A percentile compares a stretch with the other conserved stretches of the same genome.
These are phyloP conservation scores for Hypomontagnella submonticulosa DNA, from an alignment of 495 filamentous ascomycete genomes.

Conservation along the genomic window DNA sequence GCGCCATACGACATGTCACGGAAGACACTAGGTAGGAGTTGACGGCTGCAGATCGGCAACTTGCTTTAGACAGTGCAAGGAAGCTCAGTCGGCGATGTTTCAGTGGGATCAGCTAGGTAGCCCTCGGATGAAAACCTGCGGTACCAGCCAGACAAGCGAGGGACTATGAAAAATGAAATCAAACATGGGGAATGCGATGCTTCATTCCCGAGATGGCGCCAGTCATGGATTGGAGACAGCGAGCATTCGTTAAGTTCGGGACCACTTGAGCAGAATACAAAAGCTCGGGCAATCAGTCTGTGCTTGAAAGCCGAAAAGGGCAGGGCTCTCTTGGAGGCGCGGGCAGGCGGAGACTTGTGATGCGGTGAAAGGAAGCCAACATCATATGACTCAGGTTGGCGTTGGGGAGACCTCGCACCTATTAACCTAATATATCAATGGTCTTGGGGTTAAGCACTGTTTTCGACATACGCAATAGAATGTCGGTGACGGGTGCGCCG, in stretches of 20 bases:
- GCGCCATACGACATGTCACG: conserved; percentile 27
- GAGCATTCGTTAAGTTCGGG: conserved; percentile 6
- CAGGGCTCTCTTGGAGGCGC: conserved; percentile 27
- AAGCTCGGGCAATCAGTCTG: conserved; percentile 17
- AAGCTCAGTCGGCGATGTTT: conserved; percentile 32
- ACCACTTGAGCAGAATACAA: conserved; percentile 11
- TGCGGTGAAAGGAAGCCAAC: conserved; percentile 38
- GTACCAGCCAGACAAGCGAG: conserved; percentile 3
- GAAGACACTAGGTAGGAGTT: conserved; percentile 19
- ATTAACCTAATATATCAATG: conserved; percentile 28
- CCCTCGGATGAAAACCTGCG: conserved; percentile 26
- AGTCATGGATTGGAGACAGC: conserved; percentile 17
- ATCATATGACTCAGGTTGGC: conserved; percentile 40
- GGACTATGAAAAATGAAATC: too few species aligned
- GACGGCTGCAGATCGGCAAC: conserved; percentile 25
- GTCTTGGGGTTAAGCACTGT: not conserved
- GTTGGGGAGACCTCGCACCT: conserved; percentile 24
- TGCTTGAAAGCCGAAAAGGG: conserved; percentile 28
- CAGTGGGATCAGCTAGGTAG: conserved; percentile 26
- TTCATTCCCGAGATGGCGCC: conserved; percentile 25
- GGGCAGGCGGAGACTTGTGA: conserved; percentile 35
- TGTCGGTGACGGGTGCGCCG: conserved; percentile 28
- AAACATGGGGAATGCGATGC: not conserved
- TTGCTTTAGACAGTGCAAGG: conserved; percentile 33
- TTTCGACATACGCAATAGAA: conserved; percentile 20